Base-by-base conservation (phyloP, 2,329 filamentous ascomycete genomes). In the Aspergillus puulaauensis region DNA sequence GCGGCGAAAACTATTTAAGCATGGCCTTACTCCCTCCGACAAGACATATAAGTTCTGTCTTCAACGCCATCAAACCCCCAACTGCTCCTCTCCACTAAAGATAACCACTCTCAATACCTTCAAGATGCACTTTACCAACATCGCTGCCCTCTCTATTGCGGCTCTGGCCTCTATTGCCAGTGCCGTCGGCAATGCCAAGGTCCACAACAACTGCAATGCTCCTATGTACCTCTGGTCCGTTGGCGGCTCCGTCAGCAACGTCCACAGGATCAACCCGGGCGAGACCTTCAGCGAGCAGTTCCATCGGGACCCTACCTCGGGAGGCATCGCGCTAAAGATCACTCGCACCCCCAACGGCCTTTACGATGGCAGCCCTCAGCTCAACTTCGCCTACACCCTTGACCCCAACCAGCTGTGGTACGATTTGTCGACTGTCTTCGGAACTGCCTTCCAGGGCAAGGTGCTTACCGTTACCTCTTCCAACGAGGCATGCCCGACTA, bases 251-350 rank as follows among this genome's bases (percentile, higher is more conserved):
- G 61, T 73, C 44, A 68, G 69, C 37, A 64, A 70, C 1, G 58
- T 60, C 37, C 64, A 72, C 41, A 72, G 63, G 35, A 63, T 79
- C 57, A 45, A 65, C 3, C 60, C 73, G 6, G 72, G 71, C 40
- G 57, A 56, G 11, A 63, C 51, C 46, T 79, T 76, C 66, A 68
- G 63, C 15, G 74, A 79, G 60, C 35, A 53, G 15, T 68, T 76
- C 60, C 69, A 64, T 63, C 67, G 68, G 47, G 74, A 77, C 53
- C 60, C 69, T 19, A 57, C 66, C 23, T 75, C 72, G 0, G 75
- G 75, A n/a, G 77, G 77, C 9, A 68, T 79, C 47, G 61, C 77
- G 2, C 65, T 79, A 48, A 79, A 78, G 68, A 72, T 79, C 60
- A 73, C 77, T 44, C 70, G 64, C 19, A 62, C 54, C 14, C 49